Percentiles rank a stretch among this genome's conserved stretches.
phyloP scores from a whole-genome alignment of 371 early-diverging fungal genomes.

The Syncephalastrum contaminatum region DNA sequence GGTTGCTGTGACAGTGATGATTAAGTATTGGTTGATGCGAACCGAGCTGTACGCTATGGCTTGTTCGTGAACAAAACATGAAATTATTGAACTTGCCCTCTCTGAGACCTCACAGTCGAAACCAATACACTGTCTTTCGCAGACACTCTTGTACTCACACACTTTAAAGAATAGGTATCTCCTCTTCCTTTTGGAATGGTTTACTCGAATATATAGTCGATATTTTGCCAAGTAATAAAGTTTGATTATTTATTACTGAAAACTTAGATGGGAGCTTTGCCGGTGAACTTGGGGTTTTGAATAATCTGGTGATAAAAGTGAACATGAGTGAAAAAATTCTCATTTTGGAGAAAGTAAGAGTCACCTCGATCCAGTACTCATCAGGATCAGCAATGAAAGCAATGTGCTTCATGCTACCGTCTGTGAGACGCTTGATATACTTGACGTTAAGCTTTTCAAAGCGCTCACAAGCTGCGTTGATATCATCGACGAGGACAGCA shows the following conservation, averaged over 20 bases:
- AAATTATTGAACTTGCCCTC: constrained; percentile 6
- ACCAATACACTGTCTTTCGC: too few species aligned
- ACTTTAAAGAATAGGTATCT: too few species aligned
- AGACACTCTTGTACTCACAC: too few species aligned
- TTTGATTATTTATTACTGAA: not conserved
- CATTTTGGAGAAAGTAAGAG: not conserved
- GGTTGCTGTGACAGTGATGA: too few species aligned
- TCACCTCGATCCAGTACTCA: constrained; percentile 78
- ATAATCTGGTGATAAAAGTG: constrained; percentile 14
- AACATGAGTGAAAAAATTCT: not conserved
- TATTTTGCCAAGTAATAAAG: too few species aligned
- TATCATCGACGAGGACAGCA: constrained; percentile 77
- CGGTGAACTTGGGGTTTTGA: constrained; percentile 19
- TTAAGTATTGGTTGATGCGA: too few species aligned
- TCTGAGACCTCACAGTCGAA: not conserved
- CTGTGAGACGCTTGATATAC: constrained; percentile 75
- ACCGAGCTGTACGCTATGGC: constrained; percentile 3
- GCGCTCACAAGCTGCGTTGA: constrained; percentile 77
- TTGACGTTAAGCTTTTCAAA: constrained; percentile 71
- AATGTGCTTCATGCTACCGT: constrained; percentile 83
- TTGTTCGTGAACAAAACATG: constrained; percentile 1
- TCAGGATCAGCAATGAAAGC: constrained; percentile 90
- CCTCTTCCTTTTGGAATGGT: too few species aligned
- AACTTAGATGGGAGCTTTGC: constrained; percentile 11
- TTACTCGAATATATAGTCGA: too few species aligned